Base-by-base conservation (phyloP, 1,284 basidiomycete genomes). In the Cutaneotrichosporon daszewskae region DNA sequence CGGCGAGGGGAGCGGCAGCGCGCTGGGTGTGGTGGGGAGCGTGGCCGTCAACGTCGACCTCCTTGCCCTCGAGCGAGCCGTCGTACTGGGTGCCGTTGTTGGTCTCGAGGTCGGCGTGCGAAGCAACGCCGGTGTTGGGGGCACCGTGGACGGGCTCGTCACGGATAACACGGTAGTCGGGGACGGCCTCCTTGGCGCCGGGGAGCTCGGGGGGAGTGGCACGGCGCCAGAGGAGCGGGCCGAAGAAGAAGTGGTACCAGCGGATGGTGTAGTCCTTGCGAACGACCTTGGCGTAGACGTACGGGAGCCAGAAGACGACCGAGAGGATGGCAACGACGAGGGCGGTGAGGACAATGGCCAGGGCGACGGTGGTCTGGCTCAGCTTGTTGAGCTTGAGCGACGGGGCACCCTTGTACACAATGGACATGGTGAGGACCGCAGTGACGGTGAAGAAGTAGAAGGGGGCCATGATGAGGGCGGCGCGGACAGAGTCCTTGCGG, bases 261-360 rank as follows among this genome's bases (percentile, higher is more conserved):
- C 64, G 59, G 32, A 72, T 33, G 27, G 65, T 76, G 66, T 74
- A 72, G 56, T 77, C 75, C 53, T 73, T 71, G 54, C 66, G 66
- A 46, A 75, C 56, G 42, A 75, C 73, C 54, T 73, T 73, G 57
- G 52, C 50, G 61, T 73, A 61, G 40, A 76, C 74, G 60, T 64
- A 77, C 4, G 75, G 75, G 3, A 76, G 40, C 72, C 73, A 76
- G 62, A 76, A 76, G 47, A 76, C 17, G 38, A 68, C 40, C 3
- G 75, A 60, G 10, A 76, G 56, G 31, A 66, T 33, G 14, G 68
- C 51, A 25, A 75, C 53, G 31, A 72, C 74, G 3, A 67, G 46
- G 1, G 60, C 70, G 12, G 74, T 73, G 8, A 72, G 59, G 38
- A 73, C 53, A 42, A 75, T 73, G 19, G 72, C 74, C 2, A 67